These are phyloP conservation scores for Corchorus capsularis DNA, from an alignment of 345 rosid genomes.

Conservation along the genomic window DNA sequence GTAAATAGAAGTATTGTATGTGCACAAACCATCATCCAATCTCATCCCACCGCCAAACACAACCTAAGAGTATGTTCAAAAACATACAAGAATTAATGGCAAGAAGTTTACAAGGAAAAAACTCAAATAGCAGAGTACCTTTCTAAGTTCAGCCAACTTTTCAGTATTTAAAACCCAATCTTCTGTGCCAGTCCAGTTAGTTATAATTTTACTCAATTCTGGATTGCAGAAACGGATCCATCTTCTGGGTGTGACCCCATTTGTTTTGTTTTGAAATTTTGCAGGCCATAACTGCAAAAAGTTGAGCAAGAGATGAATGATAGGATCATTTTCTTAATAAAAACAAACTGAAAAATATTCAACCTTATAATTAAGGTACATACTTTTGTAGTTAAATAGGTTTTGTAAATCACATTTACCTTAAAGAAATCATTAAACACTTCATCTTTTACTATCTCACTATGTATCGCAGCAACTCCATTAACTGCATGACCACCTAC, in stretches of 20 bases:
- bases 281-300: conserved; percentile 68
- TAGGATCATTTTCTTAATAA: conserved; percentile 19
- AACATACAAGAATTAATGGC: background rate
- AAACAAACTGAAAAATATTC: background rate
- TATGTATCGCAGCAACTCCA: conserved; percentile 82
- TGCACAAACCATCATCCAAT: too few species aligned
- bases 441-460: conserved; percentile 70
- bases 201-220: conserved; percentile 62
- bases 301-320: conserved; percentile 21
- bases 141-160: conserved; percentile 58
- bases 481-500: conserved; percentile 73
- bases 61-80: background rate
- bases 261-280: conserved; percentile 79
- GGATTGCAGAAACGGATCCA: conserved; percentile 82
- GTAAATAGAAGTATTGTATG: too few species aligned
- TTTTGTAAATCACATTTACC: conserved; percentile 37
- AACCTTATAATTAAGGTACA: background rate
- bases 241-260: conserved; percentile 83
- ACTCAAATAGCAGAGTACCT: conserved; percentile 36
- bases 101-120: conserved; percentile 3
- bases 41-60: too few species aligned
- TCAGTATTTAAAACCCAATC: conserved; percentile 74
- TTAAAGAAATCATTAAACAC: conserved; percentile 65
- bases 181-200: conserved; percentile 66
- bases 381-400: conserved; percentile 5